A percentile compares a stretch with the other conserved stretches of the same genome.
Evolutionary conservation across 345 rosid species (phyloP).

Genomic region (Eucalyptus marginata): DNA sequence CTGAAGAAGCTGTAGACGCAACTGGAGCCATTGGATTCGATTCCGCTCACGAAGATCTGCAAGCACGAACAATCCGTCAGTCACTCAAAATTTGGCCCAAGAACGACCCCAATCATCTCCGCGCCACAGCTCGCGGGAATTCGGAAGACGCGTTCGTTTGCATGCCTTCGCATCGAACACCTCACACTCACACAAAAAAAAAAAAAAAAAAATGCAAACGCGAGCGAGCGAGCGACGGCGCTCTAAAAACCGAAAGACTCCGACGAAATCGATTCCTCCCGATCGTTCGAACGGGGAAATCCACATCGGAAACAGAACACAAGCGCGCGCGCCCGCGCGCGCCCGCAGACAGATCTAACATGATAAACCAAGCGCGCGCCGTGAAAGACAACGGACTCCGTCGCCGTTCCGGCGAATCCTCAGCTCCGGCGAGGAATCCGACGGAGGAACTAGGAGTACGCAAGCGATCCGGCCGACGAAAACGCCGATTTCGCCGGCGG

Average conservation of each 20-base stretch:
- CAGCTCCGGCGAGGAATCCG: not conserved
- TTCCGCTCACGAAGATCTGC: slow-evolving; percentile 13
- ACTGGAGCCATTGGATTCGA: slow-evolving; percentile 37
- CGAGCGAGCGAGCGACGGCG: not conserved
- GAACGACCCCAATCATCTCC: not conserved
- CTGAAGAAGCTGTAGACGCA: slow-evolving; percentile 12
- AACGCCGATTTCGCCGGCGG: not conserved
- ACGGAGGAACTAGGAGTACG: not conserved
- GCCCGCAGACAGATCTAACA: not conserved
- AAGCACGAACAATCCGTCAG: not conserved
- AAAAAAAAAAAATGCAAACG: not conserved
- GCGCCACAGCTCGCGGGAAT: not conserved
- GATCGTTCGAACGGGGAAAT: not conserved
- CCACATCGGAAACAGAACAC: not conserved
- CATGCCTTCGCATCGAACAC: not conserved
- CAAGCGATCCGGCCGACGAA: not conserved
- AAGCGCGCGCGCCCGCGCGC: not conserved
- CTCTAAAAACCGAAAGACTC: not conserved
- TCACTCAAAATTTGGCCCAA: not conserved
- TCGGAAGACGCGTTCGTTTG: not conserved
- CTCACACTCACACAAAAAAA: not conserved
- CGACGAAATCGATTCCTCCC: not conserved
- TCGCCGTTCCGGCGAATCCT: not conserved
- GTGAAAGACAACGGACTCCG: not conserved
- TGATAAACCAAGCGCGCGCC: not conserved